phyloP scores from a whole-genome alignment of 2,329 filamentous ascomycete genomes.

The Nigrospora osmanthi region DNA sequence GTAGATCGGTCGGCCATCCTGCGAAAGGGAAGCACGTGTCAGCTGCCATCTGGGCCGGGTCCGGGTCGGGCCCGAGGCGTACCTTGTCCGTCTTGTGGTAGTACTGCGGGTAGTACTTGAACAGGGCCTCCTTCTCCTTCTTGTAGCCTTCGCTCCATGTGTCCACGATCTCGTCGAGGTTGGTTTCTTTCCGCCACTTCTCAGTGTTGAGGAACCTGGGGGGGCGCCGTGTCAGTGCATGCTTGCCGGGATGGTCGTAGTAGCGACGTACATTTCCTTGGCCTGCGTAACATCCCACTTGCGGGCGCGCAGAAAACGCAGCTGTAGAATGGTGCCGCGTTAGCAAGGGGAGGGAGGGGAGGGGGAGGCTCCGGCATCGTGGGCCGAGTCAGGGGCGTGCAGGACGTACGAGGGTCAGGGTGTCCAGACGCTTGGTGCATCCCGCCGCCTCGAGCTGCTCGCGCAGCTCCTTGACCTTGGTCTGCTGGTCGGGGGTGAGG shows the following conservation, averaged over 20 bases:
- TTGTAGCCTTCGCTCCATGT: conserved; percentile 72
- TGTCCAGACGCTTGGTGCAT: conserved; percentile 80
- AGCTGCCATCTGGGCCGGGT: conserved; percentile 2
- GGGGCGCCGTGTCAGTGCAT: not conserved
- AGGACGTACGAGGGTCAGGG: conserved; percentile 69
- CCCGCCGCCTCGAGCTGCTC: conserved; percentile 77
- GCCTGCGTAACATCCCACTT: conserved; percentile 84
- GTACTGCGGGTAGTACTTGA: conserved; percentile 94
- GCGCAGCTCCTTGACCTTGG: conserved; percentile 79
- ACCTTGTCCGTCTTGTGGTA: conserved; percentile 96
- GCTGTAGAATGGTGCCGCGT: conserved; percentile 32
- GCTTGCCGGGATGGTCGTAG: conserved; percentile 2
- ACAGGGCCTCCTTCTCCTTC: conserved; percentile 73
- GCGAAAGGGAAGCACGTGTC: conserved; percentile 1
- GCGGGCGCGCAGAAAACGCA: conserved; percentile 86
- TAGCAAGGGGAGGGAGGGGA: not conserved
- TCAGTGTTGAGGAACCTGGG: conserved; percentile 85
- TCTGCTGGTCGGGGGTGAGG: conserved; percentile 80
- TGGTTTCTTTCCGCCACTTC: conserved; percentile 82
- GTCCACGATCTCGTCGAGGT: conserved; percentile 72
- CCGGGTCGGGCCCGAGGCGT: conserved; percentile 3
- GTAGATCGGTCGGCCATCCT: conserved; percentile 96
- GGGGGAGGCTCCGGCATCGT: not conserved
- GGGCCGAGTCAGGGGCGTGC: not conserved
- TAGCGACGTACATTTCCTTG: conserved; percentile 72